Evolutionary conservation across 768 basidiomycete genomes (phyloP).

Genomic region (Trichaptum fuscoviolaceum): DNA sequence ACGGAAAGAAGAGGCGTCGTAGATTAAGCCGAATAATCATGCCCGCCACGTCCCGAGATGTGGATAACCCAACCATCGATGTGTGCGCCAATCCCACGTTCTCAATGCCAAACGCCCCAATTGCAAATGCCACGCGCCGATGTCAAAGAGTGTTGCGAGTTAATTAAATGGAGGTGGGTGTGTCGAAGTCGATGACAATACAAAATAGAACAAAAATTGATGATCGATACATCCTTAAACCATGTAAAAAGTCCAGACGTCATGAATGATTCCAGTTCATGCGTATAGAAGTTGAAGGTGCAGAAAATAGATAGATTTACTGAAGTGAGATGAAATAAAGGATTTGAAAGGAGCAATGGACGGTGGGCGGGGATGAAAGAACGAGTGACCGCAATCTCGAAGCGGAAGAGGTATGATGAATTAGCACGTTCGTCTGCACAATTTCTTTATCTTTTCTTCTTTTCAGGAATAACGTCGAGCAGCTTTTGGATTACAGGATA

Average conservation of each 20-base stretch:
- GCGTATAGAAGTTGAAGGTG: not conserved
- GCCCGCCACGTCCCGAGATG: not conserved
- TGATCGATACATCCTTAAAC: too few species aligned
- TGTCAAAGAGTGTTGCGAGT: not conserved
- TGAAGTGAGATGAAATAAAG: not conserved
- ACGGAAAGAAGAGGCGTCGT: too few species aligned
- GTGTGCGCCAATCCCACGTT: not conserved
- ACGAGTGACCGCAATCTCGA: not conserved
- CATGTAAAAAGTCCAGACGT: too few species aligned
- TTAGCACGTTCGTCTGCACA: too few species aligned
- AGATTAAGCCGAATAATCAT: too few species aligned
- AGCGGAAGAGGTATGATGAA: not conserved
- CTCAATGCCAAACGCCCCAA: not conserved
- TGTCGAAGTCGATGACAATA: not conserved
- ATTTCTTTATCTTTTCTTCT: too few species aligned
- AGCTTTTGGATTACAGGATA: too few species aligned
- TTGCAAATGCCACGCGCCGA: not conserved
- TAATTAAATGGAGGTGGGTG: not conserved
- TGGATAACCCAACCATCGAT: not conserved
- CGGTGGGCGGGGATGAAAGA: not conserved
- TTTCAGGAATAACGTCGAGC: too few species aligned
- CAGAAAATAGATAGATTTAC: not conserved
- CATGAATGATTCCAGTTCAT: too few species aligned
- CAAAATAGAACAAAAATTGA: too few species aligned
- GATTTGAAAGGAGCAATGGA: not conserved